These are phyloP conservation scores for Mortierella sp. DNA, from an alignment of 371 early-diverging fungal genomes.

Conservation along the genomic window DNA sequence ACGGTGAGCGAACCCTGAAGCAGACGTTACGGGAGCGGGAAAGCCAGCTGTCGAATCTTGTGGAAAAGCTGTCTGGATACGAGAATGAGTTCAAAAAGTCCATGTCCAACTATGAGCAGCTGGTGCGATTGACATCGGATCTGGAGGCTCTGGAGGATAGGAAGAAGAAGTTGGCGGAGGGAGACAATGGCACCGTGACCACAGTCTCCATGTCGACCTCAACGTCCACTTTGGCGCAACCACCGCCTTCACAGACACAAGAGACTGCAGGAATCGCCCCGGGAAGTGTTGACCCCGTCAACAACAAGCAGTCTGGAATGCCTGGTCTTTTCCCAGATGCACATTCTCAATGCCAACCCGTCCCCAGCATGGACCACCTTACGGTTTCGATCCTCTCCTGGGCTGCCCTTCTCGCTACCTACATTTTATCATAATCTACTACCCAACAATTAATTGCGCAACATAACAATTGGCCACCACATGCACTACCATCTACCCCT, in stretches of 20 bases:
- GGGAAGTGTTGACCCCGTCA: not conserved
- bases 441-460: constrained; percentile 8
- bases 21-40: constrained; percentile 47
- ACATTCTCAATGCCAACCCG: not conserved
- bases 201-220: not conserved
- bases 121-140: constrained; percentile 22
- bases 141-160: constrained; percentile 23
- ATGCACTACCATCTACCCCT: no score
- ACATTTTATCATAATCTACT: constrained; percentile 34
- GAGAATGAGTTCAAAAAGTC: constrained; percentile 37
- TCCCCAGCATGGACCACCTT: constrained; percentile 22
- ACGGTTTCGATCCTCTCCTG: constrained; percentile 41
- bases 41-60: constrained; percentile 29
- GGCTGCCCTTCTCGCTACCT: constrained; percentile 34
- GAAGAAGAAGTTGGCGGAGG: not conserved
- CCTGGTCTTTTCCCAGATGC: constrained; percentile 25
- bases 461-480: constrained; percentile 33
- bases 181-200: not conserved
- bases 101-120: constrained; percentile 28
- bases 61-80: constrained; percentile 36
- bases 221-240: not conserved
- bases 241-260: not conserved
- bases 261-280: not conserved
- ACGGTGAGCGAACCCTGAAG: constrained; percentile 45
- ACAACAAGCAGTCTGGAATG: constrained; percentile 1